These are phyloP conservation scores for Akanthomyces dipterigenus DNA, from an alignment of 2,329 filamentous ascomycete genomes.

Conservation along the genomic window DNA sequence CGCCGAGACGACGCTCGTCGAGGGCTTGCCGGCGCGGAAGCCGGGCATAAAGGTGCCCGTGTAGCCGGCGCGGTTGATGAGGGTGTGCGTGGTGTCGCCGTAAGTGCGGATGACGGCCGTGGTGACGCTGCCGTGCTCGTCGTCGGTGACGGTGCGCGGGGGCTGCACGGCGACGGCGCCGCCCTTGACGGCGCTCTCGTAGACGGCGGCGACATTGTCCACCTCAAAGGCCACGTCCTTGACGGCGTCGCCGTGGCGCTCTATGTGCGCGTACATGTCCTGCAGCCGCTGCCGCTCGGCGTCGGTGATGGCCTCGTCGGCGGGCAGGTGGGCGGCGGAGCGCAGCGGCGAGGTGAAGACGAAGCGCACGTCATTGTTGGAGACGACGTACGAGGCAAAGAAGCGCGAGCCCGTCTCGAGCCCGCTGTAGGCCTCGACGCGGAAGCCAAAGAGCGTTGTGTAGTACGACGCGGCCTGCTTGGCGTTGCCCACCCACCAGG, in stretches of 20 bases:
- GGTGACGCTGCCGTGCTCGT: constrained; percentile 58
- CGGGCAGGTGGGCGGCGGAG: constrained; percentile 45
- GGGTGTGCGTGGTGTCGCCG: constrained; percentile 89
- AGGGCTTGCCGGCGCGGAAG: constrained; percentile 52
- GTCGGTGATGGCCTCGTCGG: constrained; percentile 53
- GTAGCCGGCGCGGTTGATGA: constrained; percentile 69
- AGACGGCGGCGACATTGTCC: constrained; percentile 78
- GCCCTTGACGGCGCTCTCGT: constrained; percentile 60
- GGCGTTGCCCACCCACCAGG: constrained; percentile 95
- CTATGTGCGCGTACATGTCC: constrained; percentile 76
- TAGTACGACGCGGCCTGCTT: constrained; percentile 93
- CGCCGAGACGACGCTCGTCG: constrained; percentile 36
- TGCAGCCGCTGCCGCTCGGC: constrained; percentile 60
- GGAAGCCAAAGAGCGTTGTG: constrained; percentile 79
- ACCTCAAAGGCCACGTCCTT: constrained; percentile 96
- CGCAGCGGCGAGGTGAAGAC: constrained; percentile 78
- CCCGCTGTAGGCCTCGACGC: constrained; percentile 73
- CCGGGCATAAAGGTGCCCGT: constrained; percentile 75
- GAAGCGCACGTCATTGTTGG: constrained; percentile 70
- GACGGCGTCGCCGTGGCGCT: constrained; percentile 85
- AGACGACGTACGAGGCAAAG: constrained; percentile 77
- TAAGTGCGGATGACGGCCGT: constrained; percentile 84
- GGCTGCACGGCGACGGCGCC: constrained; percentile 56
- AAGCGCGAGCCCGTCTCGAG: constrained; percentile 81
- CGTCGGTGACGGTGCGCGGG: constrained; percentile 49